Evolutionary conservation across 2,329 filamentous ascomycete species (phyloP).

Genomic region (Trichoderma polysporum): DNA sequence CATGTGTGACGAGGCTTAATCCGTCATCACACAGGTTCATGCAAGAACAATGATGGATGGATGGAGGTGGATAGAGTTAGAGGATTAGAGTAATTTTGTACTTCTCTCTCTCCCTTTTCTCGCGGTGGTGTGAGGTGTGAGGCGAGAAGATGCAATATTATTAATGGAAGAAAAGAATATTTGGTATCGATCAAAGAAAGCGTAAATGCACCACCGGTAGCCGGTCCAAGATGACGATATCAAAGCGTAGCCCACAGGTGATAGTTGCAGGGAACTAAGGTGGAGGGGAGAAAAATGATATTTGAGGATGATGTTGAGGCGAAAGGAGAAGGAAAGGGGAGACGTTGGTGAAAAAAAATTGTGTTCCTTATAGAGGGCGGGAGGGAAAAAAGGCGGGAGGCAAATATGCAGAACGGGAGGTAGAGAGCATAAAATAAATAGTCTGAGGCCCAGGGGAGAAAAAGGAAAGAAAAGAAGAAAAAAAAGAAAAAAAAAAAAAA

Average conservation of each 20-base stretch:
- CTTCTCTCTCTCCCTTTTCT: neutral
- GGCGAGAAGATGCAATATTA: neutral
- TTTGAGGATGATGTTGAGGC: neutral
- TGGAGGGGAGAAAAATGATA: neutral
- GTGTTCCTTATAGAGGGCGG: neutral
- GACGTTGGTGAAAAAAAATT: neutral
- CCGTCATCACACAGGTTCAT: constrained; percentile 14
- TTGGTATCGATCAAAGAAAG: neutral
- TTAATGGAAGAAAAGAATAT: neutral
- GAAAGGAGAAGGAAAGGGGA: neutral
- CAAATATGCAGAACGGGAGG: neutral
- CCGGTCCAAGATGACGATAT: neutral
- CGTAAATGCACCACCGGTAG: neutral
- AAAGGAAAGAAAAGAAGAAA: neutral
- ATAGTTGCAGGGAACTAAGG: neutral
- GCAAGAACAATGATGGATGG: neutral
- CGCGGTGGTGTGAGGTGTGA: neutral
- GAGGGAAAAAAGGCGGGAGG: neutral
- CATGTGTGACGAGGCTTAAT: constrained; percentile 6
- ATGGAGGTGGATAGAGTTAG: neutral
- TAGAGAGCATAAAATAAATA: constrained; percentile 1
- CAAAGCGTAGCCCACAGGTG: neutral
- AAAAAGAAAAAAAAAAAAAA: neutral
- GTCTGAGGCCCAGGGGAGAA: neutral
- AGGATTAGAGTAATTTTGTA: neutral